These are phyloP conservation scores for Crithidia thermophila DNA, from an alignment of 208 protist genomes.

Conservation along the genomic window DNA sequence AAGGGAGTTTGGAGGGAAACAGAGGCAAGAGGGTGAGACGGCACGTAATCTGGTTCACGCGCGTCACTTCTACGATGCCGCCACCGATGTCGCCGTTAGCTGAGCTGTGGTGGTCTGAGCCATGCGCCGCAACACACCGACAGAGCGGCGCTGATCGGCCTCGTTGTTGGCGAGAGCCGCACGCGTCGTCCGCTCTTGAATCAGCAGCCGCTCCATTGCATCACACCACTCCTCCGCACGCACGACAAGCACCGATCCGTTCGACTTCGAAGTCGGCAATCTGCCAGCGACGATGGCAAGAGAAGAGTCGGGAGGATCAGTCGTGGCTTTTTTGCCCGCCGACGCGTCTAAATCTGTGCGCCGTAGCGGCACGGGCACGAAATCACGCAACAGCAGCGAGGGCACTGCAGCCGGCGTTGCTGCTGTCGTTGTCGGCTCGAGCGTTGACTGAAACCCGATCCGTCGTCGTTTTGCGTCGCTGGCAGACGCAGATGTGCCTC, in stretches of 20 bases:
- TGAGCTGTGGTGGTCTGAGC: background rate
- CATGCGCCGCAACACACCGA: conserved; percentile 17
- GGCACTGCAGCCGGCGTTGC: no score
- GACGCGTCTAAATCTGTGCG: no score
- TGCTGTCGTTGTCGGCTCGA: no score
- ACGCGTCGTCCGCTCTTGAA: conserved; percentile 47
- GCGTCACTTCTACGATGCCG: background rate
- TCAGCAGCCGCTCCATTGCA: conserved; percentile 52
- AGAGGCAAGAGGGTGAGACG: no score
- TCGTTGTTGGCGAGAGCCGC: conserved; percentile 23
- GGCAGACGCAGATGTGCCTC: no score
- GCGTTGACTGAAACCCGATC: no score
- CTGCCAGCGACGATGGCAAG: background rate
- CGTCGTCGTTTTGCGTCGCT: no score
- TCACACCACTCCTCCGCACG: conserved; percentile 30
- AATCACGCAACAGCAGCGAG: no score
- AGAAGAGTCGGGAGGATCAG: background rate
- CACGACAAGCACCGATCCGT: background rate
- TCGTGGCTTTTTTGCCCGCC: background rate
- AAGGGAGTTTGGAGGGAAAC: no score
- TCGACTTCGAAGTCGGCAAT: background rate
- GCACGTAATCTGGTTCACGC: no score
- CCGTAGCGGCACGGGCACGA: no score
- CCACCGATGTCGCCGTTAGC: background rate
- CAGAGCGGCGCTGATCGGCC: conserved; percentile 25